phyloP scores from a whole-genome alignment of 2,329 filamentous ascomycete genomes.

The Leptosphaerulina australis region DNA sequence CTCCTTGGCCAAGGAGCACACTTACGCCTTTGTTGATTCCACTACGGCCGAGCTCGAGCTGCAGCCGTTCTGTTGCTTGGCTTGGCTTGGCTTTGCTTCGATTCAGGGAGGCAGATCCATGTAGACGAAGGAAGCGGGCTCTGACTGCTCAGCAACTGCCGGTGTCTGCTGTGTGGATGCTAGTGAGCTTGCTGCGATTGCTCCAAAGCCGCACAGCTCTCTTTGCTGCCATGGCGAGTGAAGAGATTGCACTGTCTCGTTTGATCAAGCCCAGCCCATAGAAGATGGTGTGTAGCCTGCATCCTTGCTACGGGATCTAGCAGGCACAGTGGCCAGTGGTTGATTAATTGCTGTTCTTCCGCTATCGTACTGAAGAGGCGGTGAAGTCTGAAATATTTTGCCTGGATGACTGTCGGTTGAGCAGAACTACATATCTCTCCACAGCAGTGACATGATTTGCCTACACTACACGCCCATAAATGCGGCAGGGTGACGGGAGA shows the following conservation, averaged over 20 bases:
- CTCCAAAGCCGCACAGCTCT: background rate
- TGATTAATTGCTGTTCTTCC: background rate
- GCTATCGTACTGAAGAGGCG: background rate
- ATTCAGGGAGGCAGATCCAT: conserved; percentile 7
- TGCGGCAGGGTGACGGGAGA: conserved; percentile 12
- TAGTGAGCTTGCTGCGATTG: background rate
- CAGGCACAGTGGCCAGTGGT: background rate
- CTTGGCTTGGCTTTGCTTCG: conserved; percentile 1
- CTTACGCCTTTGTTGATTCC: background rate
- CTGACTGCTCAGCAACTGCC: conserved; percentile 7
- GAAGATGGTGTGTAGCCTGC: background rate
- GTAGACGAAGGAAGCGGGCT: background rate
- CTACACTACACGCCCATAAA: background rate
- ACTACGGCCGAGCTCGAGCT: background rate
- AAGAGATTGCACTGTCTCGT: background rate
- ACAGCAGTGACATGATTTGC: background rate
- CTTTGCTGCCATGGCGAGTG: background rate
- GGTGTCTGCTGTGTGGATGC: background rate
- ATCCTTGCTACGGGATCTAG: background rate
- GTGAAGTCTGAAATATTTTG: conserved; percentile 7
- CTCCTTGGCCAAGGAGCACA: background rate
- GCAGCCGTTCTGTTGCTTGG: background rate
- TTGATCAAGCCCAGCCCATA: background rate
- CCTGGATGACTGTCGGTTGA: background rate
- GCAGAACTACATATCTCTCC: conserved; percentile 3